Percentiles rank a stretch among this genome's conserved stretches.
Evolutionary conservation across 306 rosid genomes (phyloP).

Genomic region (Malus sylvestris): DNA sequence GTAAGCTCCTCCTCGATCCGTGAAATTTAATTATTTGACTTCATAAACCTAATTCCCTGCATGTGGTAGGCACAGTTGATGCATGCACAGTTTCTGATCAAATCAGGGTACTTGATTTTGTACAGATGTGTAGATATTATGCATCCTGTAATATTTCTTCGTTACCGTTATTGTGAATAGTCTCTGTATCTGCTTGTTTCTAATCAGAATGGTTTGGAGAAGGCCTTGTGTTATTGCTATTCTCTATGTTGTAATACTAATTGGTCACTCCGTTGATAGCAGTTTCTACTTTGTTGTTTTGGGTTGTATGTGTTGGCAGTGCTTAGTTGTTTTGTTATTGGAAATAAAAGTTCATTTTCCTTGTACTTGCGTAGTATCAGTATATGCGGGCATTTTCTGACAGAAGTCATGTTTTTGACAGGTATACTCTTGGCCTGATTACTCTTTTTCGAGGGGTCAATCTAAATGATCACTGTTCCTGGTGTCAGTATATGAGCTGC

Average conservation of each 20-base stretch:
- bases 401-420: too few species aligned
- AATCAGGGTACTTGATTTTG: conserved; percentile 12
- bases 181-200: too few species aligned
- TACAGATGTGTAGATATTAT: neutral
- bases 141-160: neutral
- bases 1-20: conserved; percentile 25
- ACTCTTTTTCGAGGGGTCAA: too few species aligned
- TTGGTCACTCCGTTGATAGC: neutral
- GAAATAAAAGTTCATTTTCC: neutral
- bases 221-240: neutral
- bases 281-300: neutral
- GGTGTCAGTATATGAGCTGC: conserved; percentile 75
- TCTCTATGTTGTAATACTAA: neutral
- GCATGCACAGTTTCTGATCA: neutral
- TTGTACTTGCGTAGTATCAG: too few species aligned
- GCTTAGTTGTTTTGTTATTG: neutral
- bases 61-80: neutral
- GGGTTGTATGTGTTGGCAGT: neutral
- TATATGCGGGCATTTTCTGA: too few species aligned
- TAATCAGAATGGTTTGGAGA: neutral
- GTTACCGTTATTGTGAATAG: too few species aligned
- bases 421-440: neutral
- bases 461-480: conserved; percentile 51
- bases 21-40: neutral
- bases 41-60: neutral